Base-by-base conservation (phyloP, 805 yeast genomes). In the Zygosaccharomyces siamensis region DNA sequence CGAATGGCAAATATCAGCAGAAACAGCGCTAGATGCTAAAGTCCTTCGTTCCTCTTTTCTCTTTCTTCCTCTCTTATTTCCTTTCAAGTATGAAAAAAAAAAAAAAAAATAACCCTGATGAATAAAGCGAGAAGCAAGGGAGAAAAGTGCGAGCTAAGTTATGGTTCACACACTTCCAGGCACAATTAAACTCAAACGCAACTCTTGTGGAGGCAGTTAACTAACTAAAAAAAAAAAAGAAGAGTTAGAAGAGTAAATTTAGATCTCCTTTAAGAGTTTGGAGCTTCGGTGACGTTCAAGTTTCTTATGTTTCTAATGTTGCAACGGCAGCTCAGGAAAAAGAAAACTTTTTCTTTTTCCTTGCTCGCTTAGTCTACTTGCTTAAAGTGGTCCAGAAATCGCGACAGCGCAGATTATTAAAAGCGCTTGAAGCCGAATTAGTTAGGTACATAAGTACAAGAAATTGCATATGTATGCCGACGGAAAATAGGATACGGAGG, bases 41-140 rank as follows among this genome's bases (percentile, higher is more conserved):
- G 3, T 40, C n/a, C 16, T 24, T 11, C 20, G 14, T 28, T 28
- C 18, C 28, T 31, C 32, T 28, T 32, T 28, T 27, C 21, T 14
- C 24, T 27, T 40, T 40, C 32, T 40, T 40, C 44, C 33, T 40
- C 44, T 40, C 31, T 39, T 39, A 26, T 39, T 26, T 26, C 31
- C n/a, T 39, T 26, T 16, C n/a, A 23, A 36, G 43, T 27, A 31
- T 24, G 43, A 46, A 39, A 20, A 26, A 6, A 18, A 23, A 20
- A 36, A 36, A 44, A 37, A 27, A 40, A 43, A 43, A 43, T 6
- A 43, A 26, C 11, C 28, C 5, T 26, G 7, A 3, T 5, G 12
- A 32, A 32, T 7, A 16, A 33, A 32, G 14, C 23, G n/a, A n/a
- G 21, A 32, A 20, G 23, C n/a, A 31, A 42, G 18, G 30, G 31